Evolutionary conservation across 164 flowering plant species (phyloP).

Genomic region (Tetrastigma voinierianum): DNA sequence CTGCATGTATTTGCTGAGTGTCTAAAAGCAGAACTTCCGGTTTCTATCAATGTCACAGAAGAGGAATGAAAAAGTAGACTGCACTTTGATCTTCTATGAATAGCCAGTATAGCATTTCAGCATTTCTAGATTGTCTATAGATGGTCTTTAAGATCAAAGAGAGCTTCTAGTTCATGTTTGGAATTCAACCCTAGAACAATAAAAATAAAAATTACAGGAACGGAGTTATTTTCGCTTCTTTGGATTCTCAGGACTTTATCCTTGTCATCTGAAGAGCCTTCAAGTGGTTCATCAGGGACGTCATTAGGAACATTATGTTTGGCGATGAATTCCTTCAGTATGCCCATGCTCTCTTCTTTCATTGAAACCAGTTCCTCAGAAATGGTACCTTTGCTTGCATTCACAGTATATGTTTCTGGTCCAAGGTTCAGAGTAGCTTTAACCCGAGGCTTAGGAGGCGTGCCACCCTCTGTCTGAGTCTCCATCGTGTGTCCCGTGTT

Average conservation of each 20-base stretch:
- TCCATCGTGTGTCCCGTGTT: slow-evolving; percentile 8
- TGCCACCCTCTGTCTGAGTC: slow-evolving; percentile 3
- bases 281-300: slow-evolving; percentile 73
- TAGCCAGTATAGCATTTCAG: too few relatives aligned
- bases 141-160: too few relatives aligned
- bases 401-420: slow-evolving; percentile 42
- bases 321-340: slow-evolving; percentile 73
- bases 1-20: too few relatives aligned
- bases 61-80: too few relatives aligned
- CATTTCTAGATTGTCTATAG: too few relatives aligned
- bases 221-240: slow-evolving; percentile 24
- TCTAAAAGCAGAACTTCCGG: too few relatives aligned
- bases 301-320: slow-evolving; percentile 71
- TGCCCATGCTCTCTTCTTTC: slow-evolving; percentile 71
- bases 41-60: too few relatives aligned
- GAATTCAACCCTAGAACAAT: neutral
- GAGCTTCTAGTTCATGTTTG: neutral
- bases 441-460: slow-evolving; percentile 23
- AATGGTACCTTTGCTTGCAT: slow-evolving; percentile 32
- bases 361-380: slow-evolving; percentile 59
- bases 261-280: slow-evolving; percentile 58
- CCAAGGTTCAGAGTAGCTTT: slow-evolving; percentile 57
- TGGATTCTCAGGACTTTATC: slow-evolving; percentile 24
- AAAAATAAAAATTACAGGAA: neutral
- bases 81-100: too few relatives aligned